Percentiles rank a stretch among this genome's conserved stretches.
These are phyloP conservation scores for Keithomyces neogunnii DNA, from an alignment of 2,329 filamentous ascomycete species.

Conservation along the genomic window DNA sequence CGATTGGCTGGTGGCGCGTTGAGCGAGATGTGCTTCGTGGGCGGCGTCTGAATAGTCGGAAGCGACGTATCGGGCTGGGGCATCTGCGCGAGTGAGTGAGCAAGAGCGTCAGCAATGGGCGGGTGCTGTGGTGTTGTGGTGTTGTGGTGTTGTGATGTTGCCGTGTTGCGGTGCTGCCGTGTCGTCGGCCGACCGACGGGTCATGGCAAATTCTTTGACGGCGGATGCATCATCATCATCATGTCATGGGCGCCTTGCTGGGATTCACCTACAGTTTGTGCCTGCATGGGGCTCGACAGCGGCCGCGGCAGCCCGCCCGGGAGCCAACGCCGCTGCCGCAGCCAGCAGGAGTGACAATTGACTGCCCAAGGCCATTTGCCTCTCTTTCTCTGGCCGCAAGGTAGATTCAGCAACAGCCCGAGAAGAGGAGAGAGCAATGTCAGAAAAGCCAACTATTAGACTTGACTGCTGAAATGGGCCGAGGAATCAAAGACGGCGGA, in stretches of 20 bases:
- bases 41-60: not conserved
- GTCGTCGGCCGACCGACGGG: too few relatives aligned
- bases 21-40: conserved; percentile 10
- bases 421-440: not conserved
- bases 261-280: conserved; percentile 2
- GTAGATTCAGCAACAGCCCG: not conserved
- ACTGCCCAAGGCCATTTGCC: conserved; percentile 5
- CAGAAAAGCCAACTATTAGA: not conserved
- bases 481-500: not conserved
- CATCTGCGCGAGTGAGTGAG: not conserved
- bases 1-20: conserved; percentile 22
- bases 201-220: too few relatives aligned
- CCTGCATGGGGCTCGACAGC: conserved; percentile 6
- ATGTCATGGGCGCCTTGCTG: not conserved
- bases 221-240: too few relatives aligned
- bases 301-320: not conserved
- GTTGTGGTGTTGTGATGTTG: too few relatives aligned
- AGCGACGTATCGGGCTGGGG: not conserved
- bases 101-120: not conserved
- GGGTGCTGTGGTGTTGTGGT: too few relatives aligned
- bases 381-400: not conserved
- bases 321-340: conserved; percentile 6
- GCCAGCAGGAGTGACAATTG: conserved; percentile 11
- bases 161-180: too few relatives aligned
- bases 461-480: not conserved